Conservation (phyloP, 805 yeast genomes). For the Hanseniaspora hatyaiensis region DNA sequence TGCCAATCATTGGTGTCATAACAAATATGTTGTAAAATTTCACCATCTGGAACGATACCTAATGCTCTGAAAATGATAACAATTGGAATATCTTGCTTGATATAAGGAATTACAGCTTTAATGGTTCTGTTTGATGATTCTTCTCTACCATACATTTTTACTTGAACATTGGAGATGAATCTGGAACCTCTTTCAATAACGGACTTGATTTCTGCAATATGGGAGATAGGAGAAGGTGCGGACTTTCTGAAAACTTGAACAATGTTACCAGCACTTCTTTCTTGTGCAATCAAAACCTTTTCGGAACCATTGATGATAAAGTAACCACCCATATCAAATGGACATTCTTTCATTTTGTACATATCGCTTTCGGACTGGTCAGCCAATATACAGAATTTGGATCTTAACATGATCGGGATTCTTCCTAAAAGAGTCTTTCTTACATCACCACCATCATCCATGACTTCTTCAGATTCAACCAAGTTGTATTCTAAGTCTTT, state of each 20-base stretch:
- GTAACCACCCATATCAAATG: conserved; percentile 99
- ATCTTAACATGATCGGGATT: conserved; percentile 94
- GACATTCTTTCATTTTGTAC: conserved; percentile 94
- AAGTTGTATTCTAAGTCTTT: conserved; percentile 49
- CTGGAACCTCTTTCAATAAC: conserved; percentile 97
- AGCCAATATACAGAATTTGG: conserved; percentile 86
- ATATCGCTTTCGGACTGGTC: conserved; percentile 86
- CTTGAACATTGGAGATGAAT: conserved; percentile 84
- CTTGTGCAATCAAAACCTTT: conserved; percentile 96
- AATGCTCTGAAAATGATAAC: conserved; percentile 94
- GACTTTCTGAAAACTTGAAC: conserved; percentile 97
- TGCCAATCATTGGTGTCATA: conserved; percentile 98
- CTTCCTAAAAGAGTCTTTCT: conserved; percentile 86
- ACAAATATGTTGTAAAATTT: conserved; percentile 93
- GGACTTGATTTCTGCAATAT: conserved; percentile 90
- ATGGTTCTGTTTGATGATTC: conserved; percentile 69
- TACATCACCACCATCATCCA: conserved; percentile 52
- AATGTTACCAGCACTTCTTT: conserved; percentile 94
- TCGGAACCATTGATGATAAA: conserved; percentile 97
- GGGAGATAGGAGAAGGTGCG: conserved; percentile 92
- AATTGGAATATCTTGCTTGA: conserved; percentile 92
- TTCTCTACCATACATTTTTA: conserved; percentile 77
- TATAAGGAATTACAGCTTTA: conserved; percentile 91
- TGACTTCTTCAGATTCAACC: conserved; percentile 38
- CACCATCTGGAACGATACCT: conserved; percentile 98